Base-by-base conservation (phyloP, 805 yeast genomes). In the Citeromyces matritensis region DNA sequence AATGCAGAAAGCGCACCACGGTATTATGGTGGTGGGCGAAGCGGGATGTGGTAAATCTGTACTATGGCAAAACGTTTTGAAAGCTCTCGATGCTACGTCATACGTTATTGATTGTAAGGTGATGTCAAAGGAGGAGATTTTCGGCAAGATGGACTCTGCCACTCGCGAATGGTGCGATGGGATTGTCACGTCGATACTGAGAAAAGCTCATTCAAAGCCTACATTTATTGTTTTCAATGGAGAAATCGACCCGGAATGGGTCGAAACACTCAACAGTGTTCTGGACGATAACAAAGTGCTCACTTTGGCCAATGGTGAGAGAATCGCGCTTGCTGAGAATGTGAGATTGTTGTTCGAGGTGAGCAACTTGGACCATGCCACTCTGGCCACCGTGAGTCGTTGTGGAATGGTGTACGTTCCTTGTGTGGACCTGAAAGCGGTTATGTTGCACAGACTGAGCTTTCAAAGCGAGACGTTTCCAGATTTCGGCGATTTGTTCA, bases 141-240 rank as follows among this genome's bases (percentile, higher is more conserved):
- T 67, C 47, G 97, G 97, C 2, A 41, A 52, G 3, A 48, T 86
- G 24, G 94, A 86, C 40, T 51, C 65, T 1, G 63, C 82, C 0
- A 85, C 96, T 0, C 56, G 94, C 21, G 96, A 88, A 33, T 88
- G 96, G 96, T 68, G 66, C 1, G 97, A 88, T 52, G 97, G 97
- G 5, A 45, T 86, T 7, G 64, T 86, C 32, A 81, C 94, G 0
- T 49, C 69, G 7, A 62, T 77, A 6, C 43, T 88, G 27, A 57
- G 97, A 38, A 60, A 57, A 32, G 63, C 78, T 1, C 50, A 49
- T 3, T 39, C 54, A 2, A 71, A 65, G 36, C 49, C 61, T 3
- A 62, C 73, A 10, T 85, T 94, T 91, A 64, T 88, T 36, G 64
- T 86, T 0, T 80, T 88, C 45, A 96, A 88, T 51, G 93, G 96